Conservation (phyloP, 2,329 filamentous ascomycete genomes). For the Stagonosporopsis chrysanthemi region DNA sequence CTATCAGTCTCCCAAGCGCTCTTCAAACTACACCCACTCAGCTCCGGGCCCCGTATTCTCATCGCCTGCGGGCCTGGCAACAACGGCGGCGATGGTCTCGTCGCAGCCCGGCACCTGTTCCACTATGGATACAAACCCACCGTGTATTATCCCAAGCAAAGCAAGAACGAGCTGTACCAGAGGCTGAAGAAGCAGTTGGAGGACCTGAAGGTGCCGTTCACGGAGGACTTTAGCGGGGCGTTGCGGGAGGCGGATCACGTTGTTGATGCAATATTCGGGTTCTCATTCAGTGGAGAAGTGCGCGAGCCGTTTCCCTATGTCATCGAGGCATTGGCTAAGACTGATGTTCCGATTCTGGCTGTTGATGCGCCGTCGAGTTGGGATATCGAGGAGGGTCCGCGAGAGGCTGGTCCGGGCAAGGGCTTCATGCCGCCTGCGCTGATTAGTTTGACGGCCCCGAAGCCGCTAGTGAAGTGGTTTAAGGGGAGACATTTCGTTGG, state of each 20-base stretch:
- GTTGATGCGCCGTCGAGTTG: slow-evolving; percentile 95
- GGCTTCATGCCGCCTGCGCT: slow-evolving; percentile 81
- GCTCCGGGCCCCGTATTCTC: slow-evolving; percentile 74
- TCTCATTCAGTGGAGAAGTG: slow-evolving; percentile 90
- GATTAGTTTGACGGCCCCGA: slow-evolving; percentile 91
- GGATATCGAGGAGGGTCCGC: slow-evolving; percentile 89
- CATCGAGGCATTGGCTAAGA: slow-evolving; percentile 77
- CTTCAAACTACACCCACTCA: slow-evolving; percentile 80
- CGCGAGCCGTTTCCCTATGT: slow-evolving; percentile 89
- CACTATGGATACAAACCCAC: slow-evolving; percentile 91
- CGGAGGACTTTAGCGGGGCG: slow-evolving; percentile 76
- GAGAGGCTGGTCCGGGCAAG: slow-evolving; percentile 76
- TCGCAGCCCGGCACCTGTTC: slow-evolving; percentile 88
- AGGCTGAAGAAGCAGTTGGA: slow-evolving; percentile 84
- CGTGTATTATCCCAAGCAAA: slow-evolving; percentile 91
- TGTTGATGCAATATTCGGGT: slow-evolving; percentile 93
- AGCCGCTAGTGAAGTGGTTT: slow-evolving; percentile 86
- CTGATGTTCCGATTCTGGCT: slow-evolving; percentile 78
- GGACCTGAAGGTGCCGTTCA: slow-evolving; percentile 83
- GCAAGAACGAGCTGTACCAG: slow-evolving; percentile 90
- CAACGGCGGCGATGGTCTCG: slow-evolving; percentile 87
- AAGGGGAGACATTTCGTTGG: slow-evolving; percentile 90
- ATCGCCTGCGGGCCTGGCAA: slow-evolving; percentile 89
- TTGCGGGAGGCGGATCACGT: slow-evolving; percentile 77
- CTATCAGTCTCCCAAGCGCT: slow-evolving; percentile 94